A percentile compares a stretch with the other conserved stretches of the same genome.
Evolutionary conservation across 164 flowering plant genomes (phyloP).

Genomic region (Aristolochia fimbriata): DNA sequence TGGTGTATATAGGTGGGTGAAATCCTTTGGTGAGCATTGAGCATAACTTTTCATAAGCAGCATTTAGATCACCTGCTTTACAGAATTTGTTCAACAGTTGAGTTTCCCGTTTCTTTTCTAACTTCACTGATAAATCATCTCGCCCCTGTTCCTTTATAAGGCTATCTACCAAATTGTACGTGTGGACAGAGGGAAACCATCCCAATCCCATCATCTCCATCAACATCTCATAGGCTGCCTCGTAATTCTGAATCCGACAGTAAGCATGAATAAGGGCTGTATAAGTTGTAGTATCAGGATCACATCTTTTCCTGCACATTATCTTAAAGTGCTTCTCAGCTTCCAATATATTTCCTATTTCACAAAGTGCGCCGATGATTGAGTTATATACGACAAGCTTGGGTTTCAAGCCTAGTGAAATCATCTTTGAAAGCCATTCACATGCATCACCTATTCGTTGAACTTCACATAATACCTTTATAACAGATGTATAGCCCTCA

Average conservation of each 20-base stretch:
- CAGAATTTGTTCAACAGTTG: constrained; percentile 30
- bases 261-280: constrained; percentile 33
- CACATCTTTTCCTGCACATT: constrained; percentile 31
- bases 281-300: constrained; percentile 27
- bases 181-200: constrained; percentile 28
- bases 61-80: constrained; percentile 23
- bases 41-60: constrained; percentile 29
- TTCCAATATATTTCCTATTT: constrained; percentile 21
- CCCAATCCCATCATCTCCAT: constrained; percentile 35
- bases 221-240: constrained; percentile 26
- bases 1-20: constrained; percentile 18
- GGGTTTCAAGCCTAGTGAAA: constrained; percentile 23
- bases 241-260: constrained; percentile 24
- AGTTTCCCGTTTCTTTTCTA: constrained; percentile 29
- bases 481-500: constrained; percentile 26
- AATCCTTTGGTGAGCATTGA: constrained; percentile 29
- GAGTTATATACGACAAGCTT: constrained; percentile 28
- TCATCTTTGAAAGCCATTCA: constrained; percentile 23
- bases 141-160: constrained; percentile 26
- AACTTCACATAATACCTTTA: constrained; percentile 24
- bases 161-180: constrained; percentile 22
- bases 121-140: constrained; percentile 21
- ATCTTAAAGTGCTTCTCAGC: constrained; percentile 27
- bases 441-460: constrained; percentile 24
- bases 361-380: constrained; percentile 27